Evolutionary conservation across 805 yeast genomes (phyloP).

Genomic region (Wickerhamiella dianesei): DNA sequence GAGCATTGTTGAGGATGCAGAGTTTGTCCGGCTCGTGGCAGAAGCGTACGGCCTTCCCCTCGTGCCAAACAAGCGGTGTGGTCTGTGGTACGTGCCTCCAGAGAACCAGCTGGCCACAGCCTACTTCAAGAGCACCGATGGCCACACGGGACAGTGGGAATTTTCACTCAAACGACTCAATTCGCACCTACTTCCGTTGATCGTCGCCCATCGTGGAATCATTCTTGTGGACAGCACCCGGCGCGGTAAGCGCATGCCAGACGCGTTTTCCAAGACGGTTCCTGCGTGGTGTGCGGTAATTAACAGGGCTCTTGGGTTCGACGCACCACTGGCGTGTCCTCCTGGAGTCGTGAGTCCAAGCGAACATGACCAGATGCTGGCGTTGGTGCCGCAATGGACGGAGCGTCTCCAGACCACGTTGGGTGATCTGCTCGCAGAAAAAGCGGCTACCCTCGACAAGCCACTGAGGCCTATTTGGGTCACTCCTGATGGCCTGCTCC

Average conservation of each 20-base stretch:
- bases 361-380: conserved; percentile 41
- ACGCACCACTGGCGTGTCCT: conserved; percentile 34
- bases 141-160: conserved; percentile 71
- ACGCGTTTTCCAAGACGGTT: conserved; percentile 70
- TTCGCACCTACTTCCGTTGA: conserved; percentile 46
- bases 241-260: conserved; percentile 75
- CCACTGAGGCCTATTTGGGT: conserved; percentile 59
- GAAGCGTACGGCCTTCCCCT: conserved; percentile 25
- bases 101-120: conserved; percentile 31
- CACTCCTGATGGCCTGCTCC: conserved; percentile 38
- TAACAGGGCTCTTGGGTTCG: conserved; percentile 37
- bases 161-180: conserved; percentile 64
- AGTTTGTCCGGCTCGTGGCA: conserved; percentile 34
- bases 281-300: conserved; percentile 88
- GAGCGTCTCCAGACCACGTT: conserved; percentile 29
- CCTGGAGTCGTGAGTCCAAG: conserved; percentile 40
- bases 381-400: conserved; percentile 37
- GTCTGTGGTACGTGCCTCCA: conserved; percentile 66
- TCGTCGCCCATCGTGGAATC: conserved; percentile 31
- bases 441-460: conserved; percentile 24
- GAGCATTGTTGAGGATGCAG: conserved; percentile 54
- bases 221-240: conserved; percentile 73
- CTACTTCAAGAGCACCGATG: conserved; percentile 86
- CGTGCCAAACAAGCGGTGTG: conserved; percentile 72
- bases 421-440: conserved; percentile 7